A percentile compares a stretch with the other conserved stretches of the same genome.
phyloP scores from a whole-genome alignment of 306 rosid genomes.

The Cucumis hystrix region DNA sequence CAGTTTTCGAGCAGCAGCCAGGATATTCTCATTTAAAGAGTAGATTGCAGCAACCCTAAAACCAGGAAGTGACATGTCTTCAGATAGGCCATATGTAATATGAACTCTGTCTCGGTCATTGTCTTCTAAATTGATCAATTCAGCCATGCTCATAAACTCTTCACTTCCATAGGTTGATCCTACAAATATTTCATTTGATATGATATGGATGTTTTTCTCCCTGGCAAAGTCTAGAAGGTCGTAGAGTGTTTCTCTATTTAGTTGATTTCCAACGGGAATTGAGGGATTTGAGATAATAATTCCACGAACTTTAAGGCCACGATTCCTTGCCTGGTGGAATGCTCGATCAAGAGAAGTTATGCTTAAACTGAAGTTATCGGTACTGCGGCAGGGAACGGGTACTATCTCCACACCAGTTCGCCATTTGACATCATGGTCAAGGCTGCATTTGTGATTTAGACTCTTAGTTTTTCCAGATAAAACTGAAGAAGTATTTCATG shows the following conservation, averaged over 20 bases:
- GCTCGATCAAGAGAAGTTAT: slow-evolving; percentile 56
- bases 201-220: slow-evolving; percentile 84
- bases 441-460: slow-evolving; percentile 43
- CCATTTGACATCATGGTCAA: slow-evolving; percentile 62
- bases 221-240: slow-evolving; percentile 74
- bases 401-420: slow-evolving; percentile 67
- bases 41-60: slow-evolving; percentile 62
- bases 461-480: slow-evolving; percentile 12
- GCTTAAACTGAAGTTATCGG: slow-evolving; percentile 53
- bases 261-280: slow-evolving; percentile 56
- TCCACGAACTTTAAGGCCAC: slow-evolving; percentile 71
- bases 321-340: slow-evolving; percentile 80
- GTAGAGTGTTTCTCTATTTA: slow-evolving; percentile 42
- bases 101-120: slow-evolving; percentile 68
- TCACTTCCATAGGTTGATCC: slow-evolving; percentile 39
- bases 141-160: slow-evolving; percentile 76
- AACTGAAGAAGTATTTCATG: not conserved
- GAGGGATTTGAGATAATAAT: slow-evolving; percentile 71
- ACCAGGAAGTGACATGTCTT: slow-evolving; percentile 72
- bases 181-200: slow-evolving; percentile 58
- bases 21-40: slow-evolving; percentile 49
- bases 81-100: slow-evolving; percentile 55
- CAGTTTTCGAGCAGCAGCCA: slow-evolving; percentile 54
- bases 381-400: slow-evolving; percentile 73
- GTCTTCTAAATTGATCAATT: slow-evolving; percentile 52